Evolutionary conservation across 768 basidiomycete species (phyloP).

Genomic region (Psilocybe cubensis): DNA sequence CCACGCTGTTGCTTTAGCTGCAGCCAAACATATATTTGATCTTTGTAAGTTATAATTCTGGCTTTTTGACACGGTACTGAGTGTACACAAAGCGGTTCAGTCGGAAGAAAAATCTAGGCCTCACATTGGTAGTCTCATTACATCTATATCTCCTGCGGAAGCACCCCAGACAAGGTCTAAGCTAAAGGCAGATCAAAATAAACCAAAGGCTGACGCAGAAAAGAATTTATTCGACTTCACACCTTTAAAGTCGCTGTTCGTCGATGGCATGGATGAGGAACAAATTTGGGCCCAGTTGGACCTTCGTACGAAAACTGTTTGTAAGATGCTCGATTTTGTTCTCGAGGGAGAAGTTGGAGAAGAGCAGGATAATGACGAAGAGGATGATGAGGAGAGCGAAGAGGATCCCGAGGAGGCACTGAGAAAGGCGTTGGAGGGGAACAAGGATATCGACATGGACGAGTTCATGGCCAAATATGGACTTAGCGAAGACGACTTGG

Average conservation of each 20-base stretch:
- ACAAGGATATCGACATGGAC: slow-evolving; percentile 36
- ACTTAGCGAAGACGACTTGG: slow-evolving; percentile 27
- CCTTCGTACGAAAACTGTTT: slow-evolving; percentile 71
- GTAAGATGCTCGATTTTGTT: slow-evolving; percentile 66
- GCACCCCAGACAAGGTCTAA: slow-evolving; percentile 81
- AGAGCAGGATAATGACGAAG: slow-evolving; percentile 29
- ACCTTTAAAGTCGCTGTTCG: slow-evolving; percentile 74
- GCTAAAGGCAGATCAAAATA: slow-evolving; percentile 43
- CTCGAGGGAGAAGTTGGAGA: slow-evolving; percentile 54
- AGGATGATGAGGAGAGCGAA: slow-evolving; percentile 41
- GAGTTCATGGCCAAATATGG: slow-evolving; percentile 33
- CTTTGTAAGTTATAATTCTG: slow-evolving; percentile 51
- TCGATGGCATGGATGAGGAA: slow-evolving; percentile 79
- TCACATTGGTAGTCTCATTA: slow-evolving; percentile 67
- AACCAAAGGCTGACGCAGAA: slow-evolving; percentile 40
- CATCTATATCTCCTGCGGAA: slow-evolving; percentile 65
- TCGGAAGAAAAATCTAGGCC: slow-evolving; percentile 69
- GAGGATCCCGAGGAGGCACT: slow-evolving; percentile 32
- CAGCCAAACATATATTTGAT: slow-evolving; percentile 79
- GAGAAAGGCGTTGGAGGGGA: slow-evolving; percentile 35
- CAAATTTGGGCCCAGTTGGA: slow-evolving; percentile 97
- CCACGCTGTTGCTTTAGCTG: slow-evolving; percentile 59
- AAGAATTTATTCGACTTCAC: slow-evolving; percentile 53
- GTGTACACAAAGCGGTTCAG: slow-evolving; percentile 53
- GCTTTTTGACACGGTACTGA: slow-evolving; percentile 4